phyloP scores from a whole-genome alignment of 163 green algal species.

The Smithsoniella earleae region DNA sequence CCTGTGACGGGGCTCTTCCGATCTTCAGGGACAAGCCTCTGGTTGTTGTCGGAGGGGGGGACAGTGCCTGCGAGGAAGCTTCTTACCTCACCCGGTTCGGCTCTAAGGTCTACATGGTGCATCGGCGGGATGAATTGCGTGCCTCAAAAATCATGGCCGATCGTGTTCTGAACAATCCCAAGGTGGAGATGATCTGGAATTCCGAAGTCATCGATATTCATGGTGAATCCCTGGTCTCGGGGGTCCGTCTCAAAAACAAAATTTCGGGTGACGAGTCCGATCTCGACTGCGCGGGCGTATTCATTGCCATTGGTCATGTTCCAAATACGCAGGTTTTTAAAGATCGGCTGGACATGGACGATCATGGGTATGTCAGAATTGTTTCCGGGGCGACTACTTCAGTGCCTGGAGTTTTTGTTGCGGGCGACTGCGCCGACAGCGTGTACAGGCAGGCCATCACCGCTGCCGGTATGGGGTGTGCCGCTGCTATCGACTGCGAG shows the following conservation, averaged over 20 bases:
- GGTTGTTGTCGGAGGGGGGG: conserved; percentile 80
- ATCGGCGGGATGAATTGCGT: conserved; percentile 64
- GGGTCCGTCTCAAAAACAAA: conserved; percentile 43
- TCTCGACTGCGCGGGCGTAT: conserved; percentile 59
- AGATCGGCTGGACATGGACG: conserved; percentile 61
- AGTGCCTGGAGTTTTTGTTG: conserved; percentile 73
- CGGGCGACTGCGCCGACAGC: conserved; percentile 80
- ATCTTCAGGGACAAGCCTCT: conserved; percentile 84
- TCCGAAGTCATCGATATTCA: conserved; percentile 63
- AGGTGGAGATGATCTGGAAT: conserved; percentile 78
- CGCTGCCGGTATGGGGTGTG: conserved; percentile 54
- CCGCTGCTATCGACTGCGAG: no score
- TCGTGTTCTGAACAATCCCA: conserved; percentile 63
- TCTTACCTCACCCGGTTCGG: conserved; percentile 83
- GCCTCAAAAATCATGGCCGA: conserved; percentile 84
- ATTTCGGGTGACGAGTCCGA: conserved; percentile 57
- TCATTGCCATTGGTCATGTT: conserved; percentile 86
- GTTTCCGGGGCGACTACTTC: conserved; percentile 51
- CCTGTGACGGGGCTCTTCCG: conserved; percentile 81
- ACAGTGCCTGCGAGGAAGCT: conserved; percentile 86
- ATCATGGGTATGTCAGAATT: conserved; percentile 69
- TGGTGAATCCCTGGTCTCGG: conserved; percentile 50
- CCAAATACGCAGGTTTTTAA: conserved; percentile 73
- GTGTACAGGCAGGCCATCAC: conserved; percentile 76
- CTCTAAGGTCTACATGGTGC: conserved; percentile 82